Evolutionary conservation across 148 eudicot species (phyloP), one percentile per base, ranked within the genome.

Genomic region (Amaranthus palmeri): DNA sequence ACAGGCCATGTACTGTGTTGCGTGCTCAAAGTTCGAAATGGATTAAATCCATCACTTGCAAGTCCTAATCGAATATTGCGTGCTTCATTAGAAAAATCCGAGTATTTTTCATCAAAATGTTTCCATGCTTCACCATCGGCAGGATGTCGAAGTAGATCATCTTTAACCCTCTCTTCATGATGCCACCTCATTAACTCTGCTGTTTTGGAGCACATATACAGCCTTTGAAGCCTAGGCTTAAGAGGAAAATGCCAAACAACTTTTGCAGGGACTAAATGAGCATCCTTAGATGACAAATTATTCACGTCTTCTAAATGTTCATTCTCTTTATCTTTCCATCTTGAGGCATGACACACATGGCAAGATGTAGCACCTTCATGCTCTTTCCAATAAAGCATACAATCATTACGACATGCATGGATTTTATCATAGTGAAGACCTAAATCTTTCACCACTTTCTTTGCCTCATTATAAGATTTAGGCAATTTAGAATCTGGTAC

Each of bases 401-500:
- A 65, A 48, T 48, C 69, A 50, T 67, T 67, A 17, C 43, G 63
- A 59, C 55, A 53, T 8, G 55, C 55, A 53, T 7, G 4, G 13
- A 53, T 40, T 17, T 67, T 67, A 10, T 67, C 52, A 67, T 67
- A 67, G 14, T 68, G 47, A 68, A 68, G 60, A 3, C 71, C 59
- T 2, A 53, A 36, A 42, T 68, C 59, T 41, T 13, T 53, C 10
- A 68, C 58, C 42, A 68, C 1, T 3, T 53, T 68, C 10, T 13
- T 68, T 11, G 60, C 71, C 17, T 68, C 71, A 42, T 53, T 68
- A 6, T 8, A 68, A 10, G 15, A 52, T 2, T 41, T 40, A 25
- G 69, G 54, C 2, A 49, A 10, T 17, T 65, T 65, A 3, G 54
- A 11, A 6, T 65, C 53, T 4, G 54, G 69, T 7, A 45, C 9